phyloP scores from a whole-genome alignment of 805 yeast genomes.

The Suhomyces pyralidae region DNA sequence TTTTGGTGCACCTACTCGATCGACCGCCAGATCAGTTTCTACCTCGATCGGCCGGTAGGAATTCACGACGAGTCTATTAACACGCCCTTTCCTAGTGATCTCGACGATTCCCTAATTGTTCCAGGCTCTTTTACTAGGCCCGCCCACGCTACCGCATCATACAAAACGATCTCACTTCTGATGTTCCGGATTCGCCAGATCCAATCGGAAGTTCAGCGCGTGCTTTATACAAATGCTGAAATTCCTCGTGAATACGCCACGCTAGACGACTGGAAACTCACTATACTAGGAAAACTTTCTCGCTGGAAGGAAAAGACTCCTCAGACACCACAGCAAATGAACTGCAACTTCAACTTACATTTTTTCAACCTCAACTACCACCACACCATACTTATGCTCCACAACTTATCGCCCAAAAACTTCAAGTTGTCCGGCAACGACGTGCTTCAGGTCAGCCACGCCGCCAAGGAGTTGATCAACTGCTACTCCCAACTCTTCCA shows the following conservation, averaged over 20 bases:
- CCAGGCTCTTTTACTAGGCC: constrained; percentile 15
- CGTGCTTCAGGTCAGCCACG: constrained; percentile 52
- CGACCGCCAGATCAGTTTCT: constrained; percentile 83
- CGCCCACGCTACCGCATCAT: constrained; percentile 43
- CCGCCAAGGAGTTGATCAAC: constrained; percentile 64
- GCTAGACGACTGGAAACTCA: constrained; percentile 61
- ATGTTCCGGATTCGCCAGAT: constrained; percentile 68
- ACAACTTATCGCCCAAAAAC: constrained; percentile 76
- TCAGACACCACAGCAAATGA: constrained; percentile 54
- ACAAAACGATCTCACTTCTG: constrained; percentile 63
- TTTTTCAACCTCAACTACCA: constrained; percentile 74
- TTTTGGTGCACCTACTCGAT: constrained; percentile 90
- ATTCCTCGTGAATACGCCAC: constrained; percentile 59
- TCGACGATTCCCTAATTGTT: constrained; percentile 68
- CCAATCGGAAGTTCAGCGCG: constrained; percentile 73
- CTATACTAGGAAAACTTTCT: constrained; percentile 51
- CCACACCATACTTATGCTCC: constrained; percentile 67
- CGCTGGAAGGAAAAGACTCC: constrained; percentile 63
- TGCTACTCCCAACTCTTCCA: constrained; percentile 58
- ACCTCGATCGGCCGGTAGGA: constrained; percentile 84
- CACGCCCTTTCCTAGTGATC: constrained; percentile 65
- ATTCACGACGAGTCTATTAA: constrained; percentile 78
- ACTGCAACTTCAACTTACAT: constrained; percentile 68
- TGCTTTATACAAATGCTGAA: constrained; percentile 68
- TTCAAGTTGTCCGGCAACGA: constrained; percentile 53